These are phyloP conservation scores for Scutellospora calospora DNA, from an alignment of 371 early-diverging fungal species.

Conservation along the genomic window DNA sequence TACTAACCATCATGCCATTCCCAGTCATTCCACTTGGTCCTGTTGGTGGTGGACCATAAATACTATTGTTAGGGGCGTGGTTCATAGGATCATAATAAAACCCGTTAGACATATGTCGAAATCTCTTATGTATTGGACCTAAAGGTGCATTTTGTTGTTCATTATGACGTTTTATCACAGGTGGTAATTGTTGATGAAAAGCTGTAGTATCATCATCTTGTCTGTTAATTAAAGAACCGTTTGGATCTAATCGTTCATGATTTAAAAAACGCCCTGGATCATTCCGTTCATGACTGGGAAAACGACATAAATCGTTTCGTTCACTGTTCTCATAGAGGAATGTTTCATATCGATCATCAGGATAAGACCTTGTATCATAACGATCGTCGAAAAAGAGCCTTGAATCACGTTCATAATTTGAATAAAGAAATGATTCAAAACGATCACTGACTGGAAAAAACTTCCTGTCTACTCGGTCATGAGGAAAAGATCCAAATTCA, in stretches of 20 bases:
- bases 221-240: not conserved
- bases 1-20: slow-evolving; percentile 20
- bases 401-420: not conserved
- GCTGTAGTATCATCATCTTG: slow-evolving; percentile 2
- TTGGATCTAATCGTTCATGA: not conserved
- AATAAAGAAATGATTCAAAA: not conserved
- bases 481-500: not conserved
- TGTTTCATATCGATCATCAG: slow-evolving; percentile 8
- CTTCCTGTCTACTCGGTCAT: not conserved
- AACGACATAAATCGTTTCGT: not conserved
- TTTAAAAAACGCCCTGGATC: not conserved
- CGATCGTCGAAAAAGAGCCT: not conserved
- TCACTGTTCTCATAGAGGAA: not conserved
- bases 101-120: slow-evolving; percentile 1
- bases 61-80: not conserved
- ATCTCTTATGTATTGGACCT: slow-evolving; percentile 20
- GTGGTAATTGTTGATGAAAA: slow-evolving; percentile 20
- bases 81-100: slow-evolving; percentile 18
- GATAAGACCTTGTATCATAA: not conserved
- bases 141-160: slow-evolving; percentile 4
- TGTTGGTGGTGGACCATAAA: slow-evolving; percentile 22
- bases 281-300: not conserved
- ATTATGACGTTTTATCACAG: not conserved
- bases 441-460: not conserved
- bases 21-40: slow-evolving; percentile 11